Conservation (phyloP, 2,329 filamentous ascomycete genomes). For the Trichoderma arundinaceum region DNA sequence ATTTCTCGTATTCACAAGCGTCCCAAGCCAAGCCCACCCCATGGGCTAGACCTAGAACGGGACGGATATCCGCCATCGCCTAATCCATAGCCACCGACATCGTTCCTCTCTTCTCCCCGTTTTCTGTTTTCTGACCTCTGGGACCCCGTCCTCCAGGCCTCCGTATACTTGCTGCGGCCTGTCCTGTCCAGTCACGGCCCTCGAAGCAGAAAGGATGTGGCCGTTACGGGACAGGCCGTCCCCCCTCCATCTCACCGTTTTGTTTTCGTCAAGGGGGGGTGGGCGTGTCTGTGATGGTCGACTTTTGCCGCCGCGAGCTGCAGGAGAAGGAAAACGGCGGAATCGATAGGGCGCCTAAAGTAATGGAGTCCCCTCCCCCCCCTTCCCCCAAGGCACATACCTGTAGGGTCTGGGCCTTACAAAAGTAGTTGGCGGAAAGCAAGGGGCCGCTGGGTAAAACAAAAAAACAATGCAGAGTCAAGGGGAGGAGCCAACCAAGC, state of each 20-base stretch:
- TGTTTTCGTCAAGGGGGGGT: conserved; percentile 2
- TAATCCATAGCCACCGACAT: conserved; percentile 9
- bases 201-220: neutral
- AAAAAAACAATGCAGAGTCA: conserved; percentile 15
- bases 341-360: conserved; percentile 9
- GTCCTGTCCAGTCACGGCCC: neutral
- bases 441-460: neutral
- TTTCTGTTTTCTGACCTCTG: neutral
- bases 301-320: conserved; percentile 1
- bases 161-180: neutral
- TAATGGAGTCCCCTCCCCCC: neutral
- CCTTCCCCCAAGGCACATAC: neutral
- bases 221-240: conserved; percentile 3
- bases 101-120: neutral
- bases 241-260: conserved; percentile 13
- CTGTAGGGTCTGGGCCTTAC: neutral
- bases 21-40: conserved; percentile 19
- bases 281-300: neutral
- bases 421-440: neutral
- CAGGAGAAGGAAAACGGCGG: conserved; percentile 7
- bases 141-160: neutral
- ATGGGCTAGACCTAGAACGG: conserved; percentile 27
- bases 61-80: conserved; percentile 24
- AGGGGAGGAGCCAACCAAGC: neutral
- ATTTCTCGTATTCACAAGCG: conserved; percentile 30